These are phyloP conservation scores for Trichodelitschia bisporula DNA, from an alignment of 495 filamentous ascomycete genomes.

Conservation along the genomic window DNA sequence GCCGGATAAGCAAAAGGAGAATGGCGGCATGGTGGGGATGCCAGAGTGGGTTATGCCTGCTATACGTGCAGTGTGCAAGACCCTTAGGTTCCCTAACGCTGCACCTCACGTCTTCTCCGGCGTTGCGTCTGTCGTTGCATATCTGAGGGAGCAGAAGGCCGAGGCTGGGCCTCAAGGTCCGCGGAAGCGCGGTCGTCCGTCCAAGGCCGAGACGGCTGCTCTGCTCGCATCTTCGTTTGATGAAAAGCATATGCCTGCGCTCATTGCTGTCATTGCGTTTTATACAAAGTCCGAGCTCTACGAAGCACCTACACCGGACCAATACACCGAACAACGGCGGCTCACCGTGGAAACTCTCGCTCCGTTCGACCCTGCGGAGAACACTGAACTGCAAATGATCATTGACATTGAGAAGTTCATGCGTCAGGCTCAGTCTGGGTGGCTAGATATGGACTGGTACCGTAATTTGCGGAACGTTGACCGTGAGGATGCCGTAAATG, in stretches of 20 bases:
- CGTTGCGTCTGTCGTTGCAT: conserved; percentile 24
- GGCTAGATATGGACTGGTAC: conserved; percentile 15
- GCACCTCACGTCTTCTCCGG: conserved; percentile 42
- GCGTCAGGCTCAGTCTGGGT: conserved; percentile 10
- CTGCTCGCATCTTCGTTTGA: conserved; percentile 43
- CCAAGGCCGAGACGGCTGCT: conserved; percentile 21
- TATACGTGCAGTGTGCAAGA: conserved; percentile 39
- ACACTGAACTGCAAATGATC: conserved; percentile 3
- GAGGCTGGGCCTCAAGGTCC: too few relatives aligned
- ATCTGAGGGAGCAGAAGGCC: too few relatives aligned
- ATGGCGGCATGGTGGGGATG: conserved; percentile 11
- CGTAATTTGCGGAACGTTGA: too few relatives aligned
- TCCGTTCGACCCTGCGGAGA: too few relatives aligned
- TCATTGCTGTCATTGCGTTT: too few relatives aligned
- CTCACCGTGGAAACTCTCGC: too few relatives aligned
- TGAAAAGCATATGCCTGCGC: neutral
- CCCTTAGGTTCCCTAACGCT: conserved; percentile 28
- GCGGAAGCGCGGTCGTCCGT: too few relatives aligned
- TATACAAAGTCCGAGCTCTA: too few relatives aligned
- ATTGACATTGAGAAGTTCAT: conserved; percentile 8
- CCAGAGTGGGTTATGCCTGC: conserved; percentile 42
- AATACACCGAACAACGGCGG: too few relatives aligned
- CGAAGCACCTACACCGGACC: too few relatives aligned
- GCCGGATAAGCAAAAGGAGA: neutral
- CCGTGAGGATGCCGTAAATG: too few relatives aligned